Evolutionary conservation across 257 asterid species (phyloP).

Genomic region (Verbascum thapsus): DNA sequence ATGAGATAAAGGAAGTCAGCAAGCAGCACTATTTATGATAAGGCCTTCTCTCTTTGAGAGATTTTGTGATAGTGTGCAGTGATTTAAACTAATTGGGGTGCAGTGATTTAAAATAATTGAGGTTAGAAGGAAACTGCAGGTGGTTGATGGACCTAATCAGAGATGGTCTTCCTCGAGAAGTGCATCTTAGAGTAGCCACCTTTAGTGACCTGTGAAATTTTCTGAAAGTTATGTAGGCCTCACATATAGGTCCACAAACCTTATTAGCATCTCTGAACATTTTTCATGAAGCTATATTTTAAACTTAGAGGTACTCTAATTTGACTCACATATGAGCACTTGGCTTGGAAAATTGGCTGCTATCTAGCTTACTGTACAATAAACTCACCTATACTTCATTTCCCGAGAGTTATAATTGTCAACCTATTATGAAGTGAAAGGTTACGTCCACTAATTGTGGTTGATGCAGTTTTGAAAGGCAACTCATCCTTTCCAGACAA

Average conservation of each 20-base stretch:
- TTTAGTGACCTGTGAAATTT: slow-evolving; percentile 18
- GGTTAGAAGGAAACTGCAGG: neutral
- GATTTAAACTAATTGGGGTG: slow-evolving; percentile 15
- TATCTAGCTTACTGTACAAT: too few relatives aligned
- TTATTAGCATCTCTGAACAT: neutral
- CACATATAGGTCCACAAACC: neutral
- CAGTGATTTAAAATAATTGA: slow-evolving; percentile 16
- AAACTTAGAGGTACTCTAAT: neutral
- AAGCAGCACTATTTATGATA: neutral
- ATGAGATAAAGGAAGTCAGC: neutral
- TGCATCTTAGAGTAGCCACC: slow-evolving; percentile 14
- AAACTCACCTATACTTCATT: neutral
- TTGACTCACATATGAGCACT: neutral
- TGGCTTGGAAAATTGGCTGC: neutral
- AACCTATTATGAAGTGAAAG: neutral
- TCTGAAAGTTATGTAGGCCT: neutral
- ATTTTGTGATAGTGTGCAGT: slow-evolving; percentile 6
- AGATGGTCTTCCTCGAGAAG: slow-evolving; percentile 9
- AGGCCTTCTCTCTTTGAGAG: neutral
- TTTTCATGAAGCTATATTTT: neutral
- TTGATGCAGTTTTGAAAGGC: slow-evolving; percentile 88
- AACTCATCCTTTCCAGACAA: slow-evolving; percentile 84
- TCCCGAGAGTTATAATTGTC: slow-evolving; percentile 1
- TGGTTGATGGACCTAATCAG: slow-evolving; percentile 12
- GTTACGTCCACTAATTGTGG: slow-evolving; percentile 23